Evolutionary conservation across 2,329 filamentous ascomycete genomes (phyloP).

Genomic region (Fusarium xyrophilum): DNA sequence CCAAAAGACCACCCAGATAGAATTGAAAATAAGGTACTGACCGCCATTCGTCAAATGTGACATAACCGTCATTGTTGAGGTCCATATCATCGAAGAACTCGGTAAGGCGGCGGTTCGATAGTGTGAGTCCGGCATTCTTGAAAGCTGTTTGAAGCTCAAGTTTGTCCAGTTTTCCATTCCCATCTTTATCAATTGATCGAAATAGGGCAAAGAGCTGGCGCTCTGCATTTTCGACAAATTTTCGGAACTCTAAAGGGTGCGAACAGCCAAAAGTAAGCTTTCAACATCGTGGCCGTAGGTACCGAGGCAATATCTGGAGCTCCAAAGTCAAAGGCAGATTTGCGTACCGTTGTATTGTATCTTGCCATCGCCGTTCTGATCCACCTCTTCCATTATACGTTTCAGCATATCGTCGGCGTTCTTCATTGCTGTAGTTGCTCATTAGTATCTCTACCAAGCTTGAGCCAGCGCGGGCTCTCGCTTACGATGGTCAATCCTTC

Average conservation of each 20-base stretch:
- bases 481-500: slow-evolving; percentile 89
- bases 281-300: slow-evolving; percentile 6
- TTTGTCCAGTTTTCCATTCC: slow-evolving; percentile 86
- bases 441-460: slow-evolving; percentile 35
- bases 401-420: slow-evolving; percentile 87
- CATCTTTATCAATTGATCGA: slow-evolving; percentile 82
- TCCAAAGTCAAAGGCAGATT: slow-evolving; percentile 18
- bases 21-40: slow-evolving; percentile 57
- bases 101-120: slow-evolving; percentile 78
- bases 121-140: slow-evolving; percentile 75
- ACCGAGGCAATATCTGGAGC: slow-evolving; percentile 27
- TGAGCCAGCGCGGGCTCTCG: slow-evolving; percentile 18
- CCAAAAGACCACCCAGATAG: slow-evolving; percentile 7
- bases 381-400: slow-evolving; percentile 81
- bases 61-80: slow-evolving; percentile 83
- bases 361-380: slow-evolving; percentile 84
- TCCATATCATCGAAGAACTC: slow-evolving; percentile 92
- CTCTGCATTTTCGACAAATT: slow-evolving; percentile 88
- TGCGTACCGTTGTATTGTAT: slow-evolving; percentile 87
- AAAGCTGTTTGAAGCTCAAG: slow-evolving; percentile 84
- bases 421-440: slow-evolving; percentile 67
- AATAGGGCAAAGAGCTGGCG: slow-evolving; percentile 83
- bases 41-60: slow-evolving; percentile 97
- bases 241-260: slow-evolving; percentile 74
- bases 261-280: slow-evolving; percentile 31